Conservation (phyloP, 306 rosid species). For the Potentilla sterilis region DNA sequence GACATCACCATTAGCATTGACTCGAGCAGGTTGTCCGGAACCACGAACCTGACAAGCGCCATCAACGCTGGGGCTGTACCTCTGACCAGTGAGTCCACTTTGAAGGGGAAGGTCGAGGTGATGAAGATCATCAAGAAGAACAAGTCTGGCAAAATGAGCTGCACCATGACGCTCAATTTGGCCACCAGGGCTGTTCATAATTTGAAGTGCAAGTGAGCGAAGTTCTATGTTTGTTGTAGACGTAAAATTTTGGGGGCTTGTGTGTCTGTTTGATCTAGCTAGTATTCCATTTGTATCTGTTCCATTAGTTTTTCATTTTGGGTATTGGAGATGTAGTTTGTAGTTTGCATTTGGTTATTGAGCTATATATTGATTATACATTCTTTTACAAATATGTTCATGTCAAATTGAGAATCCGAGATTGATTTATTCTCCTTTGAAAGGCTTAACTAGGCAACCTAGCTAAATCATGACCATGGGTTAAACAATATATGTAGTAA, state of each 20-base stretch:
- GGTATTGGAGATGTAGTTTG: neutral
- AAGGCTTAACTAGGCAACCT: neutral
- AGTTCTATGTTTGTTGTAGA: neutral
- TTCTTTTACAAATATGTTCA: slow-evolving; percentile 4
- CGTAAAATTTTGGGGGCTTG: neutral
- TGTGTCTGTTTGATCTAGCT: neutral
- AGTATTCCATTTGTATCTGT: neutral
- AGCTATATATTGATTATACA: slow-evolving; percentile 9
- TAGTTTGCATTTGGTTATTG: neutral
- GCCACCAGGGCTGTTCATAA: neutral
- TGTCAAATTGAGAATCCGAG: neutral
- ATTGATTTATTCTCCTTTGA: neutral
- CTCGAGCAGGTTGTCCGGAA: slow-evolving; percentile 14
- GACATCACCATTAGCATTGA: slow-evolving; percentile 12
- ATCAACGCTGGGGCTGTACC: neutral
- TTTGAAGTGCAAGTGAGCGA: slow-evolving; percentile 24
- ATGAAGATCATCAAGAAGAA: slow-evolving; percentile 33
- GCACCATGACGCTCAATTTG: slow-evolving; percentile 25
- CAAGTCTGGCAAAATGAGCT: slow-evolving; percentile 34
- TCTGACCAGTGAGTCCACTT: slow-evolving; percentile 28
- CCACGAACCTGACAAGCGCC: slow-evolving; percentile 13
- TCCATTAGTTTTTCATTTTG: neutral
- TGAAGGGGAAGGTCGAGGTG: slow-evolving; percentile 32
- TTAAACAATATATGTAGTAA: too few species aligned
- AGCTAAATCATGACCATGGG: neutral